Base-by-base conservation (phyloP, 768 basidiomycete species). In the Nidularia pulvinata region DNA sequence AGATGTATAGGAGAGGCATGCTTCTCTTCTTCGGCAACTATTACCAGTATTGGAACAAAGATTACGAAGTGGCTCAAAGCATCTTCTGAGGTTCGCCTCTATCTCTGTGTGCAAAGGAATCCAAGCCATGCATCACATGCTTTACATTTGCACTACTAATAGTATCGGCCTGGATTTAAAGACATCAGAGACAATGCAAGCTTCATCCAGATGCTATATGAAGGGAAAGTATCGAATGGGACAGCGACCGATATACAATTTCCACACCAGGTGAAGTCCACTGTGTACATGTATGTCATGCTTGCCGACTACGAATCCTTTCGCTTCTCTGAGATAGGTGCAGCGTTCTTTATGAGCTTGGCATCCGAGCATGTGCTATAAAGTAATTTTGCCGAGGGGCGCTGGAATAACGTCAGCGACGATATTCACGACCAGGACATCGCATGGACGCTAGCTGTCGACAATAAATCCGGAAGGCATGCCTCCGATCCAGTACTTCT, bases 401-500 rank as follows among this genome's bases (percentile, higher is more conserved):
- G 19, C 19, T 19, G 19, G 19, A 19, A 19, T 19, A 19, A 19
- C 19, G 19, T 19, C 19, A 19, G 19, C 19, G 19, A 90, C 58
- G 68, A 65, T 34, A 77, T 64, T 1, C 62, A 69, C 1, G 88
- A 89, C 58, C 74, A 74, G 4, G 72, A 79, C 5, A 84, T 87
- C 44, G 65, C 72, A 33, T 95, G 92, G 89, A 90, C 94, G 66
- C 66, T 94, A 33, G 85, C 93, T 57, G 82, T 94, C 61, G 92
- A 94, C 66, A 94, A 95, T 61, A 89, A 89, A 62, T 86, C 84
- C 59, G 92, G 92, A 48, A 95, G 91, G 49, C 93, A 94, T 64
- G 79, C 89, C 33, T 92, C 93, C 1, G 83, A 91, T 62, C 75
- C 78, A 50, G 66, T 60, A 50, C 61, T 93, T 57, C 69, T 94